Evolutionary conservation across 768 basidiomycete species (phyloP), one percentile per base, ranked within the genome.

Genomic region (Psilocybe subaeruginosa): DNA sequence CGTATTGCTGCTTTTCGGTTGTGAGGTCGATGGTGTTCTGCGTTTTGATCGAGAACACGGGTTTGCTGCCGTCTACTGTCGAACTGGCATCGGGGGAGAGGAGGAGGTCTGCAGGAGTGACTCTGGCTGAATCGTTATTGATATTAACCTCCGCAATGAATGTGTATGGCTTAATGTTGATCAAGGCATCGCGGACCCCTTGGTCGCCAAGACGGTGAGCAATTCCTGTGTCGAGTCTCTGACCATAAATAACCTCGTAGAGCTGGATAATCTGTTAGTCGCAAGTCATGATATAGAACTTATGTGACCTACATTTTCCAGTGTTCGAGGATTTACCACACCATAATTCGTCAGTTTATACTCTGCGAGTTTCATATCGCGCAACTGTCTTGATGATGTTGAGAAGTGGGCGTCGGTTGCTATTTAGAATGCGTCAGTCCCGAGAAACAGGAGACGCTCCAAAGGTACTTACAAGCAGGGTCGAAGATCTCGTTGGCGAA

Each of bases 401-500:
- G 71, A 65, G 66, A 74, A 85, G 72, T 78, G 70, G 7, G 69
- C 64, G 59, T 80, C 74, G 11, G 77, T 82, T 37, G 77, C 80
- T 83, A 56, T 56, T 56, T 61, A 19, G 16, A 37, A 33, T 2
- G 3, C 3, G n/a, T 29, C 62, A 17, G 53, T 35, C 5, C 9
- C 50, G 0, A 30, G 30, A 45, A 30, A 37, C 23, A 16, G 11
- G 14, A 27, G 35, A 19, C 27, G 29, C 12, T n/a, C 41, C 31
- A 45, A 54, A 37, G 4, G 29, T 11, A 71, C 80, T 60, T 64
- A 80, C 80, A 66, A 14, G 70, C 75, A 27, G 84, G 83, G 64
- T 84, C 81, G 62, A 85, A 85, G 5, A 84, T 79, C 63, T 83
- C 82, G 68, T 85, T 85, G 46, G 80, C 75, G 63, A 84, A 85